phyloP scores from a whole-genome alignment of 2,329 filamentous ascomycete genomes.

The Fusarium veterinarium region DNA sequence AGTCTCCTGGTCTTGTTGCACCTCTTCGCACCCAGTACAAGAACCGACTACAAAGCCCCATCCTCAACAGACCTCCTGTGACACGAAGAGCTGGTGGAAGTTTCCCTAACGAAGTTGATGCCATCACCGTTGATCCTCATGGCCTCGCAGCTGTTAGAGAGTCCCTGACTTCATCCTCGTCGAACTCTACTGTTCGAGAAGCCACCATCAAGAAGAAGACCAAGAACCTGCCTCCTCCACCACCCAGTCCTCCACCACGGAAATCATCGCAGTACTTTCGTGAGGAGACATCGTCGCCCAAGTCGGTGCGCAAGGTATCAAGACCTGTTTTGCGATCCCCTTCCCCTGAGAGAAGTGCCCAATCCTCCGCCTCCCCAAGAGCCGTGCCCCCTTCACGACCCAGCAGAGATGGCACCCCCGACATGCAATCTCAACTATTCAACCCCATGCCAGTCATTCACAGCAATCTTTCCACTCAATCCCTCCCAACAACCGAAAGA shows the following conservation, averaged over 20 bases:
- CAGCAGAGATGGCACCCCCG: constrained; percentile 74
- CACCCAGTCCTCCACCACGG: constrained; percentile 71
- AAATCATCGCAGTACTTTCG: constrained; percentile 69
- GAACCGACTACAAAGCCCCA: constrained; percentile 65
- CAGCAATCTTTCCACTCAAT: constrained; percentile 67
- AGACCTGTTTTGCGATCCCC: constrained; percentile 48
- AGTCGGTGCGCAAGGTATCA: constrained; percentile 49
- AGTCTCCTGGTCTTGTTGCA: constrained; percentile 72
- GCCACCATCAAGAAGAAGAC: constrained; percentile 57
- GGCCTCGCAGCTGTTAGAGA: constrained; percentile 75
- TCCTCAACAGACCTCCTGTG: constrained; percentile 68
- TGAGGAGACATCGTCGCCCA: constrained; percentile 54
- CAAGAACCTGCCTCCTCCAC: constrained; percentile 58
- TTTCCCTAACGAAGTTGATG: constrained; percentile 62
- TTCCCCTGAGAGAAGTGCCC: constrained; percentile 48
- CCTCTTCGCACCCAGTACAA: constrained; percentile 60
- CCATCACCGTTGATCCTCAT: constrained; percentile 60
- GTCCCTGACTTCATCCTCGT: constrained; percentile 78
- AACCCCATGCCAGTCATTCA: constrained; percentile 68
- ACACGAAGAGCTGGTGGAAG: constrained; percentile 68
- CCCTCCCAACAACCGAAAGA: constrained; percentile 57
- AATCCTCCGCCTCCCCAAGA: constrained; percentile 46
- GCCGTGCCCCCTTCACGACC: constrained; percentile 67
- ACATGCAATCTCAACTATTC: constrained; percentile 67
- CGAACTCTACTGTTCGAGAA: constrained; percentile 73